These are phyloP conservation scores for Fagopyrum tataricum DNA, from an alignment of 148 eudicot genomes.

Conservation along the genomic window DNA sequence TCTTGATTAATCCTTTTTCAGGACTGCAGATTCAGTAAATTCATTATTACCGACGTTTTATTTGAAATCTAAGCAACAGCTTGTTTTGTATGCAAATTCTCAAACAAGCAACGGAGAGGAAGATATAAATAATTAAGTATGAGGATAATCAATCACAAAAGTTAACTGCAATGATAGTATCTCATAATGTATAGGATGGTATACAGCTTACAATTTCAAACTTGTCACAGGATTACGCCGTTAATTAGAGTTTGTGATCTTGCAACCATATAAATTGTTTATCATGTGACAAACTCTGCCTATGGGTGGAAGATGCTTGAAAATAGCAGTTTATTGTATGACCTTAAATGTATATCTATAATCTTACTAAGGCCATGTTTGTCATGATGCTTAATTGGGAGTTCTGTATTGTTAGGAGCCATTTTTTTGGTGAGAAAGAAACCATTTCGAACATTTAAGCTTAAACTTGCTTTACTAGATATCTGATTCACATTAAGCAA, in stretches of 20 bases:
- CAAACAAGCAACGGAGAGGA: not conserved
- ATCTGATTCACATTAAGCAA: not conserved
- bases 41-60: not conserved
- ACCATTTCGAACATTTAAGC: not conserved
- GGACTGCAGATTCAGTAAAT: not conserved
- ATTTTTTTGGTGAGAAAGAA: not conserved
- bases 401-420: not conserved
- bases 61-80: not conserved
- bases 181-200: conserved; percentile 6
- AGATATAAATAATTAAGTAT: not conserved
- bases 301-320: not conserved
- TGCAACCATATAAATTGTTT: not conserved
- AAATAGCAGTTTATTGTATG: not conserved
- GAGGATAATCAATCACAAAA: not conserved
- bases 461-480: not conserved
- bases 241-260: not conserved
- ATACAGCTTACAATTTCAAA: not conserved
- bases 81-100: not conserved
- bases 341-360: not conserved
- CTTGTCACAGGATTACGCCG: not conserved
- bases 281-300: not conserved
- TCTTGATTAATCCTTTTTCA: not conserved
- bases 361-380: not conserved
- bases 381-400: not conserved
- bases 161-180: not conserved